These are phyloP conservation scores for Blastocystis sp. DNA, from an alignment of 352 stramenopile species.

Conservation along the genomic window DNA sequence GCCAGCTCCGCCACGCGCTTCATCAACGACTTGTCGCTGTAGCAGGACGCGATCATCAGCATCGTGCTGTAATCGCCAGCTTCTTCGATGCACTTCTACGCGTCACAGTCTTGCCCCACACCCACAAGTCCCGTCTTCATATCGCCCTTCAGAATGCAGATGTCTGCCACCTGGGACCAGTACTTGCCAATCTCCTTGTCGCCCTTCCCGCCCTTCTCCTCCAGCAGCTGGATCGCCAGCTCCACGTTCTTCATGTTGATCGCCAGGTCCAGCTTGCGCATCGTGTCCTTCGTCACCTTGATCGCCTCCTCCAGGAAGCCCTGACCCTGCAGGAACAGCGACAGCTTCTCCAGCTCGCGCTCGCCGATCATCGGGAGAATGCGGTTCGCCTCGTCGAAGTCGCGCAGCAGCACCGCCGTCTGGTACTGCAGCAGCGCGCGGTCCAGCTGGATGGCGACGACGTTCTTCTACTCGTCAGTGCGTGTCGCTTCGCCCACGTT, in stretches of 20 bases:
- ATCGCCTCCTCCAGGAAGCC: constrained; percentile 67
- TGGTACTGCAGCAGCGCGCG: constrained; percentile 96
- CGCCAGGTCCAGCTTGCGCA: constrained; percentile 68
- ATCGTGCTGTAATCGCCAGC: constrained; percentile 62
- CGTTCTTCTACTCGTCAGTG: constrained; percentile 72
- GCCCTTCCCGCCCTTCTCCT: background rate
- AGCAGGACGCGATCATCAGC: constrained; percentile 64
- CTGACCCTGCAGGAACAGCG: constrained; percentile 65
- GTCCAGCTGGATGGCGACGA: constrained; percentile 80
- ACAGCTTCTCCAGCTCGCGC: constrained; percentile 66
- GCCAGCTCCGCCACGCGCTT: constrained; percentile 30
- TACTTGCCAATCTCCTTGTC: constrained; percentile 66
- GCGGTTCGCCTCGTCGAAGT: constrained; percentile 96
- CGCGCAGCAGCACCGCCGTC: constrained; percentile 93
- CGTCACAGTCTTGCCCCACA: background rate
- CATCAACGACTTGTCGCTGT: constrained; percentile 57
- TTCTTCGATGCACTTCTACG: constrained; percentile 50
- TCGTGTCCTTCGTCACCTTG: constrained; percentile 51
- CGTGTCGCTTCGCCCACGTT: constrained; percentile 79
- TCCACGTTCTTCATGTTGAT: constrained; percentile 49
- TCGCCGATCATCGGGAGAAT: constrained; percentile 91
- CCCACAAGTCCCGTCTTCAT: constrained; percentile 37
- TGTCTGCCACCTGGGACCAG: constrained; percentile 61
- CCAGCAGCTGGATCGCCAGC: constrained; percentile 37
- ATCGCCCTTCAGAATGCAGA: constrained; percentile 66